phyloP scores from a whole-genome alignment of 441 rosid species.

The Adansonia rubrostipa region DNA sequence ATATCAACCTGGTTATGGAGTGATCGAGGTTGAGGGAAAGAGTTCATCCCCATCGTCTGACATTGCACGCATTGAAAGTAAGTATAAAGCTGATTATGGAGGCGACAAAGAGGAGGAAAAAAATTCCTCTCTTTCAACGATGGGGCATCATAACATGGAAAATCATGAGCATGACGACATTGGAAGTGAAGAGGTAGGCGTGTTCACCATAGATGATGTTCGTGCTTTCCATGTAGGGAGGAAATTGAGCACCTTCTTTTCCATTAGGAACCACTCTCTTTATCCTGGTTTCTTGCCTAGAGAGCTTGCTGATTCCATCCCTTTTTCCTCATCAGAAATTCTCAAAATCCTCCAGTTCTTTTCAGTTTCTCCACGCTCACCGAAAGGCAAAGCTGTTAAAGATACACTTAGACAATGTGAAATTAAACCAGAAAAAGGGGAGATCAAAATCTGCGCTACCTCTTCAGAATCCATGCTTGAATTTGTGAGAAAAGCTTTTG shows the following conservation, averaged over 20 bases:
- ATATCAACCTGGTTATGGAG: not conserved
- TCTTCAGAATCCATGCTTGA: conserved; percentile 25
- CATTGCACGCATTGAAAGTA: not conserved
- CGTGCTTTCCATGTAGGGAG: conserved; percentile 36
- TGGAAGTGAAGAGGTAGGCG: conserved; percentile 26
- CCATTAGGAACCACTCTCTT: conserved; percentile 30
- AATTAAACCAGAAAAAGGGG: not conserved
- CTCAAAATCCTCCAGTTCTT: conserved; percentile 41
- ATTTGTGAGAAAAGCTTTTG: conserved; percentile 12
- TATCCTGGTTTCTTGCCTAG: conserved; percentile 40
- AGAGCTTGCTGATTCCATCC: conserved; percentile 47
- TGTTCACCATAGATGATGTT: conserved; percentile 40
- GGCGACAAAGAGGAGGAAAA: not conserved
- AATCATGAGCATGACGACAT: conserved; percentile 5
- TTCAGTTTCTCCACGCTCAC: conserved; percentile 41
- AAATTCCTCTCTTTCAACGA: not conserved
- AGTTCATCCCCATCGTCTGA: not conserved
- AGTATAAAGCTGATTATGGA: not conserved
- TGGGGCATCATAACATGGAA: conserved; percentile 10
- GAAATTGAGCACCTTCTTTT: conserved; percentile 36
- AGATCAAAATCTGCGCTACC: conserved; percentile 25
- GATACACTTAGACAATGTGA: conserved; percentile 42
- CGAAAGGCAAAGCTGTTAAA: conserved; percentile 47
- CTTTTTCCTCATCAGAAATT: conserved; percentile 41
- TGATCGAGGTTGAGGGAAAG: not conserved